Evolutionary conservation across 352 stramenopile genomes (phyloP).

Genomic region (Pythium biforme): DNA sequence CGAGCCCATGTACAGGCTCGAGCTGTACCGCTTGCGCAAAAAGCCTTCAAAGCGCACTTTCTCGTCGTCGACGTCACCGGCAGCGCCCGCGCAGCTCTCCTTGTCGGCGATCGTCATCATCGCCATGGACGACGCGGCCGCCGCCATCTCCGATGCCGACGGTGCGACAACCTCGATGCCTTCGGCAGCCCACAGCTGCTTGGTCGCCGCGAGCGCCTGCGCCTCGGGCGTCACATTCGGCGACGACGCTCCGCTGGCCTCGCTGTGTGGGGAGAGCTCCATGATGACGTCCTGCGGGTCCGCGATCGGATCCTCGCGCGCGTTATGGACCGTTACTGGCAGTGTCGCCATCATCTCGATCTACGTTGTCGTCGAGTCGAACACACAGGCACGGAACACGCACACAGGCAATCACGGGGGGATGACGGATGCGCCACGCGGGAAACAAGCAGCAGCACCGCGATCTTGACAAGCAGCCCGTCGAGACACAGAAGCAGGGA

Average conservation of each 20-base stretch:
- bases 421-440: too few relatives aligned
- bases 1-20: slow-evolving; percentile 74
- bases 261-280: slow-evolving; percentile 6
- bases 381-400: slow-evolving; percentile 3
- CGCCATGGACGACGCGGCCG: slow-evolving; percentile 10
- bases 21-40: slow-evolving; percentile 67
- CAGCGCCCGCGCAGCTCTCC: slow-evolving; percentile 1
- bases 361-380: neutral
- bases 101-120: slow-evolving; percentile 14
- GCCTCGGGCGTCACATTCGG: slow-evolving; percentile 11
- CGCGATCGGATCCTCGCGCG: neutral
- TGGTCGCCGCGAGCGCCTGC: slow-evolving; percentile 12
- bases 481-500: too few relatives aligned
- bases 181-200: slow-evolving; percentile 29
- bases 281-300: slow-evolving; percentile 5
- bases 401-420: too few relatives aligned
- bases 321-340: neutral
- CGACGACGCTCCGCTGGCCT: slow-evolving; percentile 20
- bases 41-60: slow-evolving; percentile 42
- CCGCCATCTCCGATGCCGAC: slow-evolving; percentile 2
- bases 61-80: slow-evolving; percentile 12
- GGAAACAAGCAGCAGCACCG: too few relatives aligned
- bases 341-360: slow-evolving; percentile 15
- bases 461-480: too few relatives aligned
- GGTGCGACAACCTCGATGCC: slow-evolving; percentile 21